A percentile compares a stretch with the other conserved stretches of the same genome.
Conservation (phyloP, 768 basidiomycete species). For the Tricholoma furcatifolium region DNA sequence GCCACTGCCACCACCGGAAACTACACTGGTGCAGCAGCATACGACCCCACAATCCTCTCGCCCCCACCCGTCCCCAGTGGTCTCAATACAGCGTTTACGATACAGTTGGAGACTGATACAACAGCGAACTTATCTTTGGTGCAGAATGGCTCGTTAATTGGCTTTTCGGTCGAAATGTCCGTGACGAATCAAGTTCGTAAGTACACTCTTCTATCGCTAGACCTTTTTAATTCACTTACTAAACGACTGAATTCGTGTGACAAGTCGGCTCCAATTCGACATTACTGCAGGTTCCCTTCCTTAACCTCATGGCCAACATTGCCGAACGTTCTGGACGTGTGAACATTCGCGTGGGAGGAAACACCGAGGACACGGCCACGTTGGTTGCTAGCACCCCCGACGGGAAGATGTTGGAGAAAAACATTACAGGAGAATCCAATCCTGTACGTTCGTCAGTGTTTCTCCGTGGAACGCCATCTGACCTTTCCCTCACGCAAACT, state of each 20-base stretch:
- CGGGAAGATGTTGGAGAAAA: constrained; percentile 28
- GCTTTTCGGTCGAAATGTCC: constrained; percentile 65
- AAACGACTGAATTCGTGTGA: too few species aligned
- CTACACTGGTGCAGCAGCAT: constrained; percentile 51
- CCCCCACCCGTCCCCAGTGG: constrained; percentile 53
- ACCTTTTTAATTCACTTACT: neutral
- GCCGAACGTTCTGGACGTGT: constrained; percentile 61
- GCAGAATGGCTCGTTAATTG: constrained; percentile 42
- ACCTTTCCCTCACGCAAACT: neutral
- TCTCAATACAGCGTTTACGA: constrained; percentile 39
- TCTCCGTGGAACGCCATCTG: neutral
- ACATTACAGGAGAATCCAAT: constrained; percentile 16
- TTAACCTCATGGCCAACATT: constrained; percentile 78
- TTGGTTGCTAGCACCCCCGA: constrained; percentile 49
- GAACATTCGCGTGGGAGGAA: constrained; percentile 73
- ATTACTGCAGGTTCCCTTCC: constrained; percentile 58
- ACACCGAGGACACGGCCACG: constrained; percentile 69
- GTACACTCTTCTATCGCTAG: constrained; percentile 20
- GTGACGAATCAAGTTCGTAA: constrained; percentile 55
- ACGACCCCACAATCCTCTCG: constrained; percentile 48
- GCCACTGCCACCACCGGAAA: constrained; percentile 31
- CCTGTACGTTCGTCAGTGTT: constrained; percentile 10
- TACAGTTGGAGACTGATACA: constrained; percentile 33
- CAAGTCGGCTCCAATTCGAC: constrained; percentile 20
- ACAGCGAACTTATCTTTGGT: neutral